These are phyloP conservation scores for Leccinum disarticulatum DNA, from an alignment of 768 basidiomycete species.

Conservation along the genomic window DNA sequence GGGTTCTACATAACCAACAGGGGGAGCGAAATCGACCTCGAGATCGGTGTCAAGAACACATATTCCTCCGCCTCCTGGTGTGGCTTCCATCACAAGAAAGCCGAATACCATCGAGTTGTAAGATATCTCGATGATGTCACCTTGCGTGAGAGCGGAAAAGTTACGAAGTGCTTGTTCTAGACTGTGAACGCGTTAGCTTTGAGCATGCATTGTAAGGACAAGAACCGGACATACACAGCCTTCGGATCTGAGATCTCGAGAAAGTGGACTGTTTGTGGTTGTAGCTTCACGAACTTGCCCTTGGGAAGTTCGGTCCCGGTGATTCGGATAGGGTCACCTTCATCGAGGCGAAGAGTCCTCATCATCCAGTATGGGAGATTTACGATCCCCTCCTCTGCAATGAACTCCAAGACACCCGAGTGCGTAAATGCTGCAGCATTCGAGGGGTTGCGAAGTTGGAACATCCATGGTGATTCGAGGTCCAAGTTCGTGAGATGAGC, in stretches of 20 bases:
- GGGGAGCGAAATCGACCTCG: constrained; percentile 95
- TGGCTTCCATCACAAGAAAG: constrained; percentile 92
- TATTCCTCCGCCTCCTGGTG: constrained; percentile 86
- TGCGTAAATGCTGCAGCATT: constrained; percentile 87
- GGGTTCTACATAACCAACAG: constrained; percentile 93
- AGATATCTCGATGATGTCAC: constrained; percentile 97
- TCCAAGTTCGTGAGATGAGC: constrained; percentile 87
- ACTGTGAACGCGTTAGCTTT: constrained; percentile 39
- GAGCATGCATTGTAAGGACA: neutral
- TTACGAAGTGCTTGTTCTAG: constrained; percentile 94
- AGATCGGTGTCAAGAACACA: constrained; percentile 93
- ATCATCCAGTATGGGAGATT: constrained; percentile 99
- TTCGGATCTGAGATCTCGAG: constrained; percentile 96
- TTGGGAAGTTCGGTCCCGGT: constrained; percentile 86
- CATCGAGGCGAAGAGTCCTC: constrained; percentile 89
- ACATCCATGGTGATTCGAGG: constrained; percentile 92
- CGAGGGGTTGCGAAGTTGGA: constrained; percentile 87
- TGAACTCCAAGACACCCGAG: constrained; percentile 97
- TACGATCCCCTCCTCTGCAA: constrained; percentile 93
- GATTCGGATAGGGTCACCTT: constrained; percentile 94
- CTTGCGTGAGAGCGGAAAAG: constrained; percentile 88
- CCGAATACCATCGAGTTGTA: constrained; percentile 97
- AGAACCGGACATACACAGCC: constrained; percentile 73
- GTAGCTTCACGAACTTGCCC: constrained; percentile 94
- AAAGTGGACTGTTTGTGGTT: constrained; percentile 94